Conservation (phyloP, 2,329 filamentous ascomycete genomes). For the Alternaria sp. region DNA sequence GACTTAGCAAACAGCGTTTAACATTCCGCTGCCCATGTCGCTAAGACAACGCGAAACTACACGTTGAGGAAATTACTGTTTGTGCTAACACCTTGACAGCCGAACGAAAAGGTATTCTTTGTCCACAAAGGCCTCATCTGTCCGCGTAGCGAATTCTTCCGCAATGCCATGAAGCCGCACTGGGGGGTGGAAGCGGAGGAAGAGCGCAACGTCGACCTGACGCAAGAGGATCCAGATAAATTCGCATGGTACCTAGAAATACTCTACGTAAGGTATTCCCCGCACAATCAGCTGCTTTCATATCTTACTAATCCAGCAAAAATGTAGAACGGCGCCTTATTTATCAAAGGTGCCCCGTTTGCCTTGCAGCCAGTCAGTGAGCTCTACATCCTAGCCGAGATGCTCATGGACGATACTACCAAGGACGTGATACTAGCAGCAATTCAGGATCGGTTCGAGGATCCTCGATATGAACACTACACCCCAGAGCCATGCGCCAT, state of each 20-base stretch:
- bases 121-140: background rate
- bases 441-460: background rate
- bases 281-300: background rate
- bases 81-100: too few relatives aligned
- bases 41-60: too few relatives aligned
- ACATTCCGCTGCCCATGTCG: too few relatives aligned
- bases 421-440: background rate
- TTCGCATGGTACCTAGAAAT: background rate
- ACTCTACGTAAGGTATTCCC: background rate
- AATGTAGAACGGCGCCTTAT: background rate
- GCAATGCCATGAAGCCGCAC: background rate
- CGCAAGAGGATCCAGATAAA: background rate
- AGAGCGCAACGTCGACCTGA: background rate
- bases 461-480: background rate
- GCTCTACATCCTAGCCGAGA: conserved; percentile 1
- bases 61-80: too few relatives aligned
- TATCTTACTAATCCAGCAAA: background rate
- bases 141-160: background rate
- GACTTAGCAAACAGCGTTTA: too few relatives aligned
- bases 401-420: conserved; percentile 2
- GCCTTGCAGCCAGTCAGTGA: background rate
- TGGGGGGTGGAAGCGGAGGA: background rate
- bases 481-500: background rate
- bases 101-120: background rate
- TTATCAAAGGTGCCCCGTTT: background rate